These are phyloP conservation scores for Diatrype stigma DNA, from an alignment of 2,329 filamentous ascomycete genomes.

Conservation along the genomic window DNA sequence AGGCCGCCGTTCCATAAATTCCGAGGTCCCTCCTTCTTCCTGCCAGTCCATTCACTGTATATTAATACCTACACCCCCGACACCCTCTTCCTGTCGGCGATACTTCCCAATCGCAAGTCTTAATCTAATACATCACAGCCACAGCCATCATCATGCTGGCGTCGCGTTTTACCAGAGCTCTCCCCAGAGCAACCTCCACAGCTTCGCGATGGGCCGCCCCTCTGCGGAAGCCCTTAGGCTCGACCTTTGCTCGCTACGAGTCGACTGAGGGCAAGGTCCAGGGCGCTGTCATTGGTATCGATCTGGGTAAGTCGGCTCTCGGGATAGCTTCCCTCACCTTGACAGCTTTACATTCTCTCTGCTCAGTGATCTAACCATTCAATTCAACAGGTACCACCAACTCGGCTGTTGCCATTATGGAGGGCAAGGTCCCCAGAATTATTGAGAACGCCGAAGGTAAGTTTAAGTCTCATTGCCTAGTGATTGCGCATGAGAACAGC, in stretches of 20 bases:
- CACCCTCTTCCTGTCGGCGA: slow-evolving; percentile 29
- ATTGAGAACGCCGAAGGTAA: slow-evolving; percentile 96
- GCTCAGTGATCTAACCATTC: slow-evolving; percentile 6
- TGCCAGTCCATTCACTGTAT: slow-evolving; percentile 24
- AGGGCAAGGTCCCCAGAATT: slow-evolving; percentile 91
- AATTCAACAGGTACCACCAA: slow-evolving; percentile 72
- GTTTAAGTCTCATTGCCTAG: slow-evolving; percentile 23
- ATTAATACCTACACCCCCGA: slow-evolving; percentile 9
- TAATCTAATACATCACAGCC: slow-evolving; percentile 25
- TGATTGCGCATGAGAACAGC: slow-evolving; percentile 1
- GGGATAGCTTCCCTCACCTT: background rate
- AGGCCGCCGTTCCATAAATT: background rate
- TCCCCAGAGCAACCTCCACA: slow-evolving; percentile 71
- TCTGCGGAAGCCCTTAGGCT: slow-evolving; percentile 65
- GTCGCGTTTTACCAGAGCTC: slow-evolving; percentile 68
- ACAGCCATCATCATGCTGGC: slow-evolving; percentile 60
- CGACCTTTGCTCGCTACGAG: slow-evolving; percentile 74
- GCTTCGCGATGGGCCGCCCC: slow-evolving; percentile 63
- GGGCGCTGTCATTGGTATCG: slow-evolving; percentile 95
- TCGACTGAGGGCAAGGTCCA: slow-evolving; percentile 84
- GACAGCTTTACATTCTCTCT: slow-evolving; percentile 1
- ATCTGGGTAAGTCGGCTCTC: slow-evolving; percentile 65
- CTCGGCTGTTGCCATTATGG: slow-evolving; percentile 95
- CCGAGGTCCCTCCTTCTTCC: slow-evolving; percentile 14
- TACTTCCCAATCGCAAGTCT: slow-evolving; percentile 21